Percentiles rank a stretch among this genome's conserved stretches.
Conservation (phyloP, 257 asterid species). For the Nicotiana tabacum region DNA sequence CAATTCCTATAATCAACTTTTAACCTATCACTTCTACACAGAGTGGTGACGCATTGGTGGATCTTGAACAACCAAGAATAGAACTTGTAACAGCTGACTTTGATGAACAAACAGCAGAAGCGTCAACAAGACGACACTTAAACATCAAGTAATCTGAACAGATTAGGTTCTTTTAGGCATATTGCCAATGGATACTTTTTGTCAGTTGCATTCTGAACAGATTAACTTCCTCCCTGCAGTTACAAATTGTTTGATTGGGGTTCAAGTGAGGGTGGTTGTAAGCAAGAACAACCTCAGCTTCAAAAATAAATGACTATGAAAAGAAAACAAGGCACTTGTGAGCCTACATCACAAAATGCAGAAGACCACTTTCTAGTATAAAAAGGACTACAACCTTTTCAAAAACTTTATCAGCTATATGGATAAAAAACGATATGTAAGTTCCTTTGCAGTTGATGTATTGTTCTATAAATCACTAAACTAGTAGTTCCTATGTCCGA, state of each 20-base stretch:
- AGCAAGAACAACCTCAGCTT: neutral
- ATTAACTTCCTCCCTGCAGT: neutral
- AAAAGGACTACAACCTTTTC: neutral
- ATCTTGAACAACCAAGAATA: no score
- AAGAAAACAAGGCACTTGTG: neutral
- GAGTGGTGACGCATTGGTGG: neutral
- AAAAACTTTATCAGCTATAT: neutral
- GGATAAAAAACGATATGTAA: neutral
- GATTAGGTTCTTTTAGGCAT: neutral
- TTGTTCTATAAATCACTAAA: neutral
- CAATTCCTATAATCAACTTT: neutral
- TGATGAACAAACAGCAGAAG: neutral
- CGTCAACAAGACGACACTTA: neutral
- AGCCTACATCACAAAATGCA: neutral
- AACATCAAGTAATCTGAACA: neutral
- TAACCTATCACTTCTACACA: neutral
- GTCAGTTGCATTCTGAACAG: neutral
- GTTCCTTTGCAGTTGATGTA: neutral
- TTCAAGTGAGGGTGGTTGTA: neutral
- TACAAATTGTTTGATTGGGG: neutral
- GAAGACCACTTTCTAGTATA: neutral
- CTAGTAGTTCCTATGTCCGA: neutral
- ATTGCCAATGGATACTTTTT: neutral
- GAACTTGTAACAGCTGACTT: neutral
- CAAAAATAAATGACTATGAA: neutral